Evolutionary conservation across 805 yeast species (phyloP).

Genomic region (Metschnikowia kofuensis): DNA sequence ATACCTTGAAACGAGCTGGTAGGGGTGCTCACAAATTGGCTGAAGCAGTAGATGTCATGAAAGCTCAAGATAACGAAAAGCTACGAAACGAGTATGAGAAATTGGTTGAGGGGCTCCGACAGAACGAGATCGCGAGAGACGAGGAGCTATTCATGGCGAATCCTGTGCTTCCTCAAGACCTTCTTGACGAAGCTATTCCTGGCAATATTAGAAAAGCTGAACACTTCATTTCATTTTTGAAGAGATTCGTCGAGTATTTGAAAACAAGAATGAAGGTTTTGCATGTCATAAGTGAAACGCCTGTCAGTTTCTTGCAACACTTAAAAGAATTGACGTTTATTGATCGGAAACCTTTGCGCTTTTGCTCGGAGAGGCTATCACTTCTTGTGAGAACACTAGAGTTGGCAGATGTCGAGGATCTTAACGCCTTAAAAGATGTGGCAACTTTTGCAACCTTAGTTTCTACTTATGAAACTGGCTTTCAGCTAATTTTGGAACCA

Average conservation of each 20-base stretch:
- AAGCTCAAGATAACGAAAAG: constrained; percentile 75
- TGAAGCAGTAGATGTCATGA: constrained; percentile 82
- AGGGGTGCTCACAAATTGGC: constrained; percentile 79
- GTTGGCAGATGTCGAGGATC: constrained; percentile 84
- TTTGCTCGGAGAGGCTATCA: constrained; percentile 89
- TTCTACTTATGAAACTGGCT: constrained; percentile 92
- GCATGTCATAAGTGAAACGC: constrained; percentile 97
- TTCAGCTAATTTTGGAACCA: constrained; percentile 88
- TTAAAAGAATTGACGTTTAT: constrained; percentile 89
- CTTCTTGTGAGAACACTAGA: constrained; percentile 87
- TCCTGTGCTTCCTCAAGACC: constrained; percentile 82
- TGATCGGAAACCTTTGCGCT: constrained; percentile 85
- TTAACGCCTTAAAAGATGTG: constrained; percentile 87
- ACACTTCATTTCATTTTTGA: constrained; percentile 90
- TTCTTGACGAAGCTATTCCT: constrained; percentile 90
- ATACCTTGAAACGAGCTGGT: constrained; percentile 79
- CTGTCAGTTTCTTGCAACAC: constrained; percentile 88
- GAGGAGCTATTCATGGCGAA: constrained; percentile 77
- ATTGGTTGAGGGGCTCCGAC: constrained; percentile 84
- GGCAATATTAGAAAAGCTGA: constrained; percentile 97
- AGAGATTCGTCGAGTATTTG: constrained; percentile 88
- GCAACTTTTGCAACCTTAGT: constrained; percentile 96
- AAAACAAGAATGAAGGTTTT: constrained; percentile 97
- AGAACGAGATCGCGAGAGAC: constrained; percentile 61
- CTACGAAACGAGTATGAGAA: constrained; percentile 88